Evolutionary conservation across 208 protist genomes (phyloP), one percentile per base, ranked within the genome.

Genomic region (Phytomonas francai): DNA sequence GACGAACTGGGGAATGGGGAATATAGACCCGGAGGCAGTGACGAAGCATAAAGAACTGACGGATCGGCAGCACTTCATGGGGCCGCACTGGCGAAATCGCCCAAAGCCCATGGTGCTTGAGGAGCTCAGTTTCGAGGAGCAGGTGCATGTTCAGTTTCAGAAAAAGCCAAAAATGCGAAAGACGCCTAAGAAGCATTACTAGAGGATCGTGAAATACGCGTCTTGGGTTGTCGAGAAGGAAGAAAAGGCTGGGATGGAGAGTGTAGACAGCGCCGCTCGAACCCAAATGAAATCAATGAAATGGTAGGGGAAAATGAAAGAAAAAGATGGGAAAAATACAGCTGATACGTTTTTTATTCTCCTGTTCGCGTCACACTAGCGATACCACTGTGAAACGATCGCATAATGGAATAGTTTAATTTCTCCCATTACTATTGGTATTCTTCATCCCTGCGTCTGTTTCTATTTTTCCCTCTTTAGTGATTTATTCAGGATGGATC

Each of bases 101-200:
- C 80, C 88, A 0, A 94, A 88, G 65, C 88, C 87, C 57, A 88
- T 89, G 80, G 70, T 91, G 22, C 70, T 93, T 2, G 89, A 94
- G 65, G 87, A 93, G n/a, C 75, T 93, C 25, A 93, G 88, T 60
- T 94, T 97, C 57, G 91, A 96, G 63, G 91, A 96, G 73, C 79
- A 96, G 62, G 68, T 94, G 12, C 85, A 93, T 63, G 85, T 91
- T n/a, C 88, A 94, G 51, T 92, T 94, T 67, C 87, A 92, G 59
- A 73, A 72, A 5, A 89, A 91, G 66, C 87, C 88, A 16, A 92
- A 97, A 67, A 93, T 94, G 87, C 83, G 87, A 36, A 94, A 92
- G 59, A 94, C 83, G 9, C 87, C 87, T 1, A 97, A 97, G 66
- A 94, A 97, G 60, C 83, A 94, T 59, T 93, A 85, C 57, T 94